Evolutionary conservation across 305 asterid genomes (phyloP), one percentile per base, ranked within the genome.

Genomic region (Fraxinus velutina): DNA sequence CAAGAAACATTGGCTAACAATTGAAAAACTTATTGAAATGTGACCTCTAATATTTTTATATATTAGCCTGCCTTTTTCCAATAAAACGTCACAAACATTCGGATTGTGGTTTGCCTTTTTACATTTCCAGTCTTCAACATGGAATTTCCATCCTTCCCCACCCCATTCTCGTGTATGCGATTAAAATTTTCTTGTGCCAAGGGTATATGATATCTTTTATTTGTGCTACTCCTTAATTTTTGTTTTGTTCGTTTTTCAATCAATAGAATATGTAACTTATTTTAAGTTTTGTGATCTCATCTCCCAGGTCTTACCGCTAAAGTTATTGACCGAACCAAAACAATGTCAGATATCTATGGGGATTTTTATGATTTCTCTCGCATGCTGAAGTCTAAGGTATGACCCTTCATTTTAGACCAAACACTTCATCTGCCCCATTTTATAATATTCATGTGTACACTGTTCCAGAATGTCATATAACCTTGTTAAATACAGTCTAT

Each of bases 281-380:
- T 66, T 62, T 62, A 24, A 29, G 21, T 15, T 32, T 77, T 36
- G 77, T 64, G 68, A 70, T 81, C 85, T 81, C 76, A 15, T 73
- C 78, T 62, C 73, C 88, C 81, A 93, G 99, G 99, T 82, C 97
- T 95, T 81, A 95, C 98, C 75, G 99, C 99, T 80, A 95, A 94
- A 88, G 83, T 94, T 77, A 90, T 94, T 60, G 96, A 91, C 82
- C 86, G 89, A 86, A 93, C 97, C 79, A 92, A 82, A 78, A 85
- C 98, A 78, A 89, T 91, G 85, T 42, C 95, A 27, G 98, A 96
- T 87, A 97, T 96, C 3, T 94, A 96, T 84, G 97, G 97, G 81
- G 97, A 97, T 76, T 96, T 96, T 85, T 92, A 87, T 80, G 97
- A 96, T 85, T 96, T 94, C 87, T 92, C 97, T 70, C 90, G 89